Evolutionary conservation across 768 basidiomycete genomes (phyloP).

Genomic region (Neoboletus brunneissimus): DNA sequence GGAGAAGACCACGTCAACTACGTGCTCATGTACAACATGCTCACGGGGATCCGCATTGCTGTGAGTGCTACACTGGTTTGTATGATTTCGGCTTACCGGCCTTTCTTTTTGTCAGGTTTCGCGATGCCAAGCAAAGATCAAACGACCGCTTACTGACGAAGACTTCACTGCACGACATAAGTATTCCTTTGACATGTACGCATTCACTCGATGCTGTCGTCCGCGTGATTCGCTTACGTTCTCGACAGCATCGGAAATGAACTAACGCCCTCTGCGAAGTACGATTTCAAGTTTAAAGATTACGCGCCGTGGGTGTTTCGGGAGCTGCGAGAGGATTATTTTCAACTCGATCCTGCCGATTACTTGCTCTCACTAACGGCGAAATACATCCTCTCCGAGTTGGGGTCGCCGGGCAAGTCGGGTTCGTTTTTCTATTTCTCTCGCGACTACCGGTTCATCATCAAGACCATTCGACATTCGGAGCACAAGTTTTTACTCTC

Average conservation of each 20-base stretch:
- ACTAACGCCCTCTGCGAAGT: slow-evolving; percentile 94
- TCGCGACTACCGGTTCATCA: slow-evolving; percentile 98
- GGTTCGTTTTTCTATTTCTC: slow-evolving; percentile 99
- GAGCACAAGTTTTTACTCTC: slow-evolving; percentile 92
- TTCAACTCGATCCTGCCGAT: slow-evolving; percentile 95
- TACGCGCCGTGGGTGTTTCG: slow-evolving; percentile 99
- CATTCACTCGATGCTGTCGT: slow-evolving; percentile 7
- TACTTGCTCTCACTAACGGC: slow-evolving; percentile 95
- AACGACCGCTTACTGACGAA: slow-evolving; percentile 75
- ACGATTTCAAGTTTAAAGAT: slow-evolving; percentile 99
- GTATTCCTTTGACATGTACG: slow-evolving; percentile 95
- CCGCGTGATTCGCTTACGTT: neutral
- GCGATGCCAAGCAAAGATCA: slow-evolving; percentile 93
- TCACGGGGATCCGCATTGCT: slow-evolving; percentile 95
- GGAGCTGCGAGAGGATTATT: slow-evolving; percentile 88
- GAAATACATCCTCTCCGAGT: slow-evolving; percentile 96
- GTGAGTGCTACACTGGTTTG: slow-evolving; percentile 43
- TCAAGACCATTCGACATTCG: slow-evolving; percentile 94
- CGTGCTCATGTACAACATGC: slow-evolving; percentile 99
- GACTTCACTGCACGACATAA: slow-evolving; percentile 91
- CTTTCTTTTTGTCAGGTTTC: slow-evolving; percentile 60
- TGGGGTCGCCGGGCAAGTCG: slow-evolving; percentile 97
- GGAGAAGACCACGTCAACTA: slow-evolving; percentile 99
- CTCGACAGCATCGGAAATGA: slow-evolving; percentile 85
- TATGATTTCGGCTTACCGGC: slow-evolving; percentile 1